Evolutionary conservation across 306 rosid species (phyloP), one percentile per base, ranked within the genome.

Genomic region (Macrotyloma uniflorum): DNA sequence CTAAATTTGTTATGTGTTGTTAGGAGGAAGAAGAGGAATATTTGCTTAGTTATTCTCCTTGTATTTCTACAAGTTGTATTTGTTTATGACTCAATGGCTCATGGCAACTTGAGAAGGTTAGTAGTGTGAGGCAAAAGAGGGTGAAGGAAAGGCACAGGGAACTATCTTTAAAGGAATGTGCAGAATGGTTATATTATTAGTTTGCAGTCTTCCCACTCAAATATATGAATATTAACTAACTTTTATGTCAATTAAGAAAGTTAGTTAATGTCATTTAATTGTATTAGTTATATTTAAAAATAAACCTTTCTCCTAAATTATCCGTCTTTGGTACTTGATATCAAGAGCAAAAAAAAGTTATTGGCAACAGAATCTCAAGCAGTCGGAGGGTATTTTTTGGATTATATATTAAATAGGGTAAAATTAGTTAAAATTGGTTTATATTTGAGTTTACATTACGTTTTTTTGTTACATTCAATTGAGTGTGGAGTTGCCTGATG

Each of bases 71-170:
- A 23, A 38, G 10, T 24, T 73, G 68, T 73, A 9, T 43, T 43
- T 74, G 63, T 12, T 54, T 74, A 10, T 55, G 5, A 75, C 79
- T n/a, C 4, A 59, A 74, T 74, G 57, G 14, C 1, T 74, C 43
- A 42, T 74, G 69, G 30, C 58, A 36, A 22, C 53, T 22, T 38
- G 24, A 22, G 47, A 33, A 18, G 47, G 4, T 33, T 70, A 12
- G n/a, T 51, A 30, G 19, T 32, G 20, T 18, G 18, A 30, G 76
- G 30, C 46, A 35, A 35, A 35, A 35, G 26, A 65, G 28, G 70
- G 4, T 64, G 47, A 64, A 33, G 26, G 45, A 35, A 16, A 35
- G 70, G 47, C 28, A 0, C 69, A 1, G 3, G 16, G 35, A 23
- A 33, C 47, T 53, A 35, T 54, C 12, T 49, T 1, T 1, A n/a